Percentiles rank a stretch among this genome's conserved stretches.
Conservation (phyloP, 2,329 filamentous ascomycete genomes). For the Scedosporium boydii region DNA sequence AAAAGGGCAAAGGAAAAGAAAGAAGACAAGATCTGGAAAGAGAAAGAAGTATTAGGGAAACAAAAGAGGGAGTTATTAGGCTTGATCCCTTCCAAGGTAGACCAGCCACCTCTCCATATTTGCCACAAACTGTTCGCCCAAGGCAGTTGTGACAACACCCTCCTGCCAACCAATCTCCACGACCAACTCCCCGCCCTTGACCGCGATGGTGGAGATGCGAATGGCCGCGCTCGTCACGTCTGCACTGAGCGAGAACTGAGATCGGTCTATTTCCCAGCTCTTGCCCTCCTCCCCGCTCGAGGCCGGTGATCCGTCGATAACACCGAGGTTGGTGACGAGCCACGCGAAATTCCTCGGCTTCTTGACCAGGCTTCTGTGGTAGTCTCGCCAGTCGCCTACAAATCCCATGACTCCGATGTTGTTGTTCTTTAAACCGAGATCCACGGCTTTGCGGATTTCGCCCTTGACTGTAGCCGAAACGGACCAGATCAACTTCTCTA, state of each 20-base stretch:
- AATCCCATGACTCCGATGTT: not conserved
- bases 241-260: not conserved
- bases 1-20: too few relatives aligned
- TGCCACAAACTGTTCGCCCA: not conserved
- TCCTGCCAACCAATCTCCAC: not conserved
- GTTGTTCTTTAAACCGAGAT: not conserved
- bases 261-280: not conserved
- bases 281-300: not conserved
- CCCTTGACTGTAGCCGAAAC: not conserved
- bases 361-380: not conserved
- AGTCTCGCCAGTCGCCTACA: not conserved
- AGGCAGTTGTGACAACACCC: not conserved
- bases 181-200: not conserved
- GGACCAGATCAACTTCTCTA: not conserved
- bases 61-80: too few relatives aligned
- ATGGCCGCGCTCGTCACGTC: not conserved
- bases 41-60: too few relatives aligned
- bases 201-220: not conserved
- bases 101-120: not conserved
- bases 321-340: not conserved
- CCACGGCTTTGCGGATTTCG: not conserved
- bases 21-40: too few relatives aligned
- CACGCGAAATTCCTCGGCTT: not conserved
- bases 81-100: not conserved
- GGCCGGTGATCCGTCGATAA: not conserved